Conservation (phyloP, 1,139 yeast species). For the Pichia sp. region DNA sequence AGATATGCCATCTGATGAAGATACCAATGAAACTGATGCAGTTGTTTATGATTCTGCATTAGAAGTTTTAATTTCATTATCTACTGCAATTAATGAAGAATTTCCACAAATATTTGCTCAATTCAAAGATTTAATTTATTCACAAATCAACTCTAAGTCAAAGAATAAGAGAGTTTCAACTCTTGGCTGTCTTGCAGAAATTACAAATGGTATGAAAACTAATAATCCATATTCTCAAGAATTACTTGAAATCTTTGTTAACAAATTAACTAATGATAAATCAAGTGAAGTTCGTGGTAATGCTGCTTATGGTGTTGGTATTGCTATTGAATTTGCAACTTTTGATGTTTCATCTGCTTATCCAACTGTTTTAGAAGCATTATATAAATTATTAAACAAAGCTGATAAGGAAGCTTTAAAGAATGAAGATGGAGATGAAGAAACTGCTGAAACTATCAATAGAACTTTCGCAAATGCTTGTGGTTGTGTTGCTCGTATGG, state of each 20-base stretch:
- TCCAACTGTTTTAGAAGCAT: slow-evolving; percentile 63
- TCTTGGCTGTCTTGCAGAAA: slow-evolving; percentile 88
- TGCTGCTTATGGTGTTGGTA: slow-evolving; percentile 94
- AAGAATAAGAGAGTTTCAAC: slow-evolving; percentile 76
- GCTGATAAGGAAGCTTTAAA: slow-evolving; percentile 64
- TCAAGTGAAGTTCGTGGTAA: slow-evolving; percentile 89
- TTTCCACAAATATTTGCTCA: slow-evolving; percentile 64
- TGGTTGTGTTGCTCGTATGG: slow-evolving; percentile 95
- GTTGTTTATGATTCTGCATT: slow-evolving; percentile 77
- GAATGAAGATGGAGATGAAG: slow-evolving; percentile 53
- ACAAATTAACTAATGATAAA: slow-evolving; percentile 67
- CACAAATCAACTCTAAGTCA: slow-evolving; percentile 58
- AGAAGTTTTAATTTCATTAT: slow-evolving; percentile 75
- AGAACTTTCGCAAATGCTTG: slow-evolving; percentile 91
- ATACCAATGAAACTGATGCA: slow-evolving; percentile 79
- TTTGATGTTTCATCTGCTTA: slow-evolving; percentile 59
- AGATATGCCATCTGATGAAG: slow-evolving; percentile 35
- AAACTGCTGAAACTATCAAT: slow-evolving; percentile 71
- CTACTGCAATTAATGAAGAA: slow-evolving; percentile 68
- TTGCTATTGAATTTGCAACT: slow-evolving; percentile 57
- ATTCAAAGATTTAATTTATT: slow-evolving; percentile 61
- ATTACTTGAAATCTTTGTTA: slow-evolving; percentile 61
- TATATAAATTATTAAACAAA: slow-evolving; percentile 73
- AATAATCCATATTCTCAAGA: slow-evolving; percentile 64
- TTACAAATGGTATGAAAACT: slow-evolving; percentile 67